Conservation (phyloP, 441 rosid genomes). For the Melastoma candidum region DNA sequence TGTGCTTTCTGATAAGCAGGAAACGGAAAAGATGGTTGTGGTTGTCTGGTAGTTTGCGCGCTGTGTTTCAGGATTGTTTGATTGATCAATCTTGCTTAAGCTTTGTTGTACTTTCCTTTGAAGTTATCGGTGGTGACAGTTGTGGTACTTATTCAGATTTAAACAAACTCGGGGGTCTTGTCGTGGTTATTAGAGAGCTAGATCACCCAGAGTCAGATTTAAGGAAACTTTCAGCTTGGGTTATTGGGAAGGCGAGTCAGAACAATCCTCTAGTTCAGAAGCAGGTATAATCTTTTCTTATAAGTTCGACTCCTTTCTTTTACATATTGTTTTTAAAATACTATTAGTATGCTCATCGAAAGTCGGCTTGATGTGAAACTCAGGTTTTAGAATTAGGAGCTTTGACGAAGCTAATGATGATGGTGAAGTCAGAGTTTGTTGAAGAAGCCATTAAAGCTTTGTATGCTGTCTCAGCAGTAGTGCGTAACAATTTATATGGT, state of each 20-base stretch:
- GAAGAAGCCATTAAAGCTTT: conserved; percentile 90
- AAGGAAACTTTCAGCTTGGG: conserved; percentile 84
- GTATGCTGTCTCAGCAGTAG: conserved; percentile 75
- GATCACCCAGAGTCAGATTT: conserved; percentile 52
- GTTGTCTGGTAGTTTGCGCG: too few relatives aligned
- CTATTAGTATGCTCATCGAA: conserved; percentile 2
- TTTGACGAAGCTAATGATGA: conserved; percentile 44
- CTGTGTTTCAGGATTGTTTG: too few relatives aligned
- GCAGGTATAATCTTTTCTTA: conserved; percentile 36
- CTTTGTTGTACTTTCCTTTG: too few relatives aligned
- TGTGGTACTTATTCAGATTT: conserved; percentile 37
- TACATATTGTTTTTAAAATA: not conserved
- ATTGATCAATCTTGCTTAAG: too few relatives aligned
- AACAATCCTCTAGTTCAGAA: conserved; percentile 73
- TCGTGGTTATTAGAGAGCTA: conserved; percentile 43
- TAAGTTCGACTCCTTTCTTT: not conserved
- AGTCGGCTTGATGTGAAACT: conserved; percentile 1
- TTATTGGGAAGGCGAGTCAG: conserved; percentile 85
- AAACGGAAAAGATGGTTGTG: too few relatives aligned
- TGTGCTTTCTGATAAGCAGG: too few relatives aligned
- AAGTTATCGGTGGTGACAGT: too few relatives aligned
- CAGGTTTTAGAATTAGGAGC: conserved; percentile 76
- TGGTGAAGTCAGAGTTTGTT: conserved; percentile 47
- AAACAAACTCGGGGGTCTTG: conserved; percentile 69
- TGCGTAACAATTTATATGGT: conserved; percentile 57